Evolutionary conservation across 352 stramenopile genomes (phyloP).

Genomic region (Globisporangium cylindrosporum): DNA sequence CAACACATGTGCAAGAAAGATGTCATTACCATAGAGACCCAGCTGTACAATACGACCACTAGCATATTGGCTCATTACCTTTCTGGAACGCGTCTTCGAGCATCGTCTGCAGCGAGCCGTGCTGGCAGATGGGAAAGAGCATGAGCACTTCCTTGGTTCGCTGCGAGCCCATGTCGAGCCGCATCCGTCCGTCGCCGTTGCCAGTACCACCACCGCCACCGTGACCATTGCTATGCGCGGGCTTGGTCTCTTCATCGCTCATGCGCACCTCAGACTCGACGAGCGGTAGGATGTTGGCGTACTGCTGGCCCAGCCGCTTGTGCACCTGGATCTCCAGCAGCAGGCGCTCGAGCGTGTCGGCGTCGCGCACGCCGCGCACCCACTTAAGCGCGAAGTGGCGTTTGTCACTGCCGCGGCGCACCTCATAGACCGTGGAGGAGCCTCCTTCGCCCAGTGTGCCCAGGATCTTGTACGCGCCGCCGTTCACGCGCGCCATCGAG

Average conservation of each 20-base stretch:
- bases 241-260: background rate
- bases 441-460: constrained; percentile 61
- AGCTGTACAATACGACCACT: background rate
- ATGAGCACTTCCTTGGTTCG: constrained; percentile 55
- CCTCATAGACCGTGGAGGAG: constrained; percentile 66
- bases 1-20: background rate
- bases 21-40: background rate
- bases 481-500: constrained; percentile 53
- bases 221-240: background rate
- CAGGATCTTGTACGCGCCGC: constrained; percentile 46
- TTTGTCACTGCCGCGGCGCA: constrained; percentile 30
- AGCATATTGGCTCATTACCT: constrained; percentile 10
- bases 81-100: constrained; percentile 36
- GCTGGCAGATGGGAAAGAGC: constrained; percentile 48
- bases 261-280: constrained; percentile 48
- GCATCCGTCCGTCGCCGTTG: background rate
- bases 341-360: constrained; percentile 55
- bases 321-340: constrained; percentile 75
- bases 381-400: constrained; percentile 61
- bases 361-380: constrained; percentile 45
- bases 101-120: constrained; percentile 56
- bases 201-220: background rate
- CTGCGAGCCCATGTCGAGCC: constrained; percentile 1
- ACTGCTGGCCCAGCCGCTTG: constrained; percentile 33
- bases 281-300: constrained; percentile 53